Conservation (phyloP, 805 yeast genomes). For the Nakazawaea anatomiae region DNA sequence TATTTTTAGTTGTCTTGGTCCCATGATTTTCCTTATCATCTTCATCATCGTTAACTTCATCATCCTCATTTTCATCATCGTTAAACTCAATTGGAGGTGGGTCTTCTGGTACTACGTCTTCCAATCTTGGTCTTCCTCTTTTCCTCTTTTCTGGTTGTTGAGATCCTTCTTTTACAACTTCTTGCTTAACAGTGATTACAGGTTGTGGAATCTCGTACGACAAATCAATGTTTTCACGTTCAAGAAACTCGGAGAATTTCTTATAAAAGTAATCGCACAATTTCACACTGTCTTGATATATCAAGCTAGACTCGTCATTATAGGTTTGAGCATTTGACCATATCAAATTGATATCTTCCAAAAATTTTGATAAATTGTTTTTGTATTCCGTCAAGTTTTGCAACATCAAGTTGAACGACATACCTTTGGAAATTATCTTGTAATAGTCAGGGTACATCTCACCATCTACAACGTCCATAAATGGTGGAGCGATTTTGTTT, state of each 20-base stretch:
- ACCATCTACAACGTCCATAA: slow-evolving; percentile 66
- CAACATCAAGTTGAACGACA: slow-evolving; percentile 59
- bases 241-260: slow-evolving; percentile 25
- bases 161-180: slow-evolving; percentile 8
- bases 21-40: slow-evolving; percentile 3
- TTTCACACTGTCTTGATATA: slow-evolving; percentile 64
- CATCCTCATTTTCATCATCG: slow-evolving; percentile 7
- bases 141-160: slow-evolving; percentile 19
- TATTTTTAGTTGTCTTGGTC: neutral
- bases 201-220: slow-evolving; percentile 4
- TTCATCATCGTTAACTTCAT: slow-evolving; percentile 5
- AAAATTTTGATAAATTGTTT: slow-evolving; percentile 50
- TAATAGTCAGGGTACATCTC: slow-evolving; percentile 78
- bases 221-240: neutral
- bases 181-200: slow-evolving; percentile 11
- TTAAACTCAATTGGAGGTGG: slow-evolving; percentile 15
- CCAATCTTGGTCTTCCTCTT: slow-evolving; percentile 20
- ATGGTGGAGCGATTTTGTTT: slow-evolving; percentile 59
- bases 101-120: slow-evolving; percentile 10
- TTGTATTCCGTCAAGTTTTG: slow-evolving; percentile 47
- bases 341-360: slow-evolving; percentile 52
- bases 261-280: slow-evolving; percentile 48
- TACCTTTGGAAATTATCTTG: slow-evolving; percentile 64
- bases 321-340: slow-evolving; percentile 75
- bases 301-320: slow-evolving; percentile 67